Evolutionary conservation across 108 stramenopile genomes (phyloP), one percentile per base, ranked within the genome.

Genomic region (Poteriospumella lacustris): DNA sequence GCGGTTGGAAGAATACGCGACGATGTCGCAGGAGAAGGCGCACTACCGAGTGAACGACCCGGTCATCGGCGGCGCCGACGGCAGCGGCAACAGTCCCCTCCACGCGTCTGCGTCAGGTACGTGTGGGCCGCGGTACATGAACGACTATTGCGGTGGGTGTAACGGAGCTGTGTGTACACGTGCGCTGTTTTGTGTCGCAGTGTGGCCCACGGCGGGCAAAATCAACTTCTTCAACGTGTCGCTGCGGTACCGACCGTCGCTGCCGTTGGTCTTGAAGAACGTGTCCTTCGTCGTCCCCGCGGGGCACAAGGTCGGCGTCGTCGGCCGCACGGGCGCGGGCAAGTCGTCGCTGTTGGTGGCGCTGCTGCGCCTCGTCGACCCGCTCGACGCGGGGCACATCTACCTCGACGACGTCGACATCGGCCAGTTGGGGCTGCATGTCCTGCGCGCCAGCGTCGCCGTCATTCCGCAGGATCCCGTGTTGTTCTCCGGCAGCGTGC

Each of bases 391-490:
- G 28, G 83, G 91, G 0, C 85, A 84, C n/a, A 79, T 96, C 44
- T 42, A 75, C 9, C 87, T 96, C 78, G 96, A 97, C 79, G 94
- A 90, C 36, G 82, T 95, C 39, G 94, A 97, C 86, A 83, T 89
- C 9, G 59, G 89, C 47, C 76, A 88, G 26, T 85, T 96, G 43
- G 94, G 95, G 3, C 85, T 97, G 43, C 60, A 85, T 58, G 90
- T 91, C 26, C 84, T 97, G 38, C 88, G 96, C 31, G 83, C 87
- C 39, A 82, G 83, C 56, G 64, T 96, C n/a, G 91, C 92, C 26
- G 93, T 97, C 43, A 94, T 97, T 59, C 96, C 96, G 3, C 97
- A 98, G 87, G 58, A 95, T 77, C 93, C 95, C n/a, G 89, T 89
- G 39, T 76, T 98, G 12, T 98, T 96, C 80, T 77, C 89, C 15